Conservation (phyloP, 805 yeast genomes). For the Metschnikowia chrysomelidarum region DNA sequence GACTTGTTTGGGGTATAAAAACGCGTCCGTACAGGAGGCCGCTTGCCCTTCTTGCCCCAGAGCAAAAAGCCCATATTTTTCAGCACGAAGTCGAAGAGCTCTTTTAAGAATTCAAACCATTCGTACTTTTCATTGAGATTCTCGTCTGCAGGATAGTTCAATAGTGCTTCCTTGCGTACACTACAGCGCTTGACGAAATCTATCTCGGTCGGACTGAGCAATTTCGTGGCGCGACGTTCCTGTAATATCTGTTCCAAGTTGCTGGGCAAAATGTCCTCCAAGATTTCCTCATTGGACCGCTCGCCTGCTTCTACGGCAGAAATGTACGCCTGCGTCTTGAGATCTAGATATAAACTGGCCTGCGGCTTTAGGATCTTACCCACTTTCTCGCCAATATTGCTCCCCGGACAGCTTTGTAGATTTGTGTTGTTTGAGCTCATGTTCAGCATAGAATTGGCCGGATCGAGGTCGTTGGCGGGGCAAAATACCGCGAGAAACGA, state of each 20-base stretch:
- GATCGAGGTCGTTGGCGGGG: conserved; percentile 61
- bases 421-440: conserved; percentile 31
- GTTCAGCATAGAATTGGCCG: conserved; percentile 41
- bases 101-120: conserved; percentile 82
- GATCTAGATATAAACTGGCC: conserved; percentile 74
- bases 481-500: conserved; percentile 85
- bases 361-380: conserved; percentile 76
- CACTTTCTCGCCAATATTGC: conserved; percentile 38
- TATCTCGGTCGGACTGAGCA: conserved; percentile 69
- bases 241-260: conserved; percentile 50
- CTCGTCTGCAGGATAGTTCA: conserved; percentile 45
- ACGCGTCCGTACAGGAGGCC: conserved; percentile 4
- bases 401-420: conserved; percentile 33
- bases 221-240: conserved; percentile 35
- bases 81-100: conserved; percentile 71
- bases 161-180: conserved; percentile 62
- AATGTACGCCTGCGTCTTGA: conserved; percentile 93
- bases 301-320: conserved; percentile 73
- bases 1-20: too few species aligned
- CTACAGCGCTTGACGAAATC: conserved; percentile 78
- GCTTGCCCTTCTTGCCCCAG: conserved; percentile 58
- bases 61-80: conserved; percentile 70
- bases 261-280: conserved; percentile 74
- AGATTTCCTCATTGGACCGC: conserved; percentile 59
- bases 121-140: conserved; percentile 70